Base-by-base conservation (phyloP, 441 rosid genomes). In the Kokia cookei region DNA sequence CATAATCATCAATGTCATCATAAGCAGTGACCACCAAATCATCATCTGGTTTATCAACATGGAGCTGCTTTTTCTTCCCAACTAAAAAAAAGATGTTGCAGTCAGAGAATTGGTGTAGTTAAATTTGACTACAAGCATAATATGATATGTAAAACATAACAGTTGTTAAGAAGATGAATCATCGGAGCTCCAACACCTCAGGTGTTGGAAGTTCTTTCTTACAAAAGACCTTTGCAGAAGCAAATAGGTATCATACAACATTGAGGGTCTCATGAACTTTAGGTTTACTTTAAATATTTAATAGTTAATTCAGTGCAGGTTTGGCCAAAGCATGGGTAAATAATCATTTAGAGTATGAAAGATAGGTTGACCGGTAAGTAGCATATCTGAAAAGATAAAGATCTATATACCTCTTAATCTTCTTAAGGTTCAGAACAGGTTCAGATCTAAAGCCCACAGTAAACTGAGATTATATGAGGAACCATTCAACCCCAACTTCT, bases 31-130 rank as follows among this genome's bases (percentile, higher is more conserved):
- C 85, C 73, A 64, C 93, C 55, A 93, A 50, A 79, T 90, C 97
- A 27, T 93, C 96, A 15, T 91, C 89, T 0, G 93, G 86, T 79
- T 85, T 91, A 76, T 89, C 97, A 5, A 90, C 82, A 68, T 77
- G 88, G 32, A 91, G 91, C 79, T 95, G 96, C 76, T 95, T 95
- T 78, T 90, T 94, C 89, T 89, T 95, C 62, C 86, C 90, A 74
- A 87, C 98, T 93, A 87, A 13, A 59, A 58, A 24, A 24, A 5
- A 26, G 11, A 32, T 32, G 37, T 48, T 48, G 9, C 24, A 60
- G 37, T 24, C 24, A 3, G 50, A 72, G 66, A 42, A 71, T 51
- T 32, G 22, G 22, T 19, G 29, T 42, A 24, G 13, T 22, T 47
- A 15, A 13, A 47, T 42, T 22, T 4, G 27, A 64, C 19, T 10